phyloP scores from a whole-genome alignment of 306 rosid species.

The Hylodesmum podocarpum region DNA sequence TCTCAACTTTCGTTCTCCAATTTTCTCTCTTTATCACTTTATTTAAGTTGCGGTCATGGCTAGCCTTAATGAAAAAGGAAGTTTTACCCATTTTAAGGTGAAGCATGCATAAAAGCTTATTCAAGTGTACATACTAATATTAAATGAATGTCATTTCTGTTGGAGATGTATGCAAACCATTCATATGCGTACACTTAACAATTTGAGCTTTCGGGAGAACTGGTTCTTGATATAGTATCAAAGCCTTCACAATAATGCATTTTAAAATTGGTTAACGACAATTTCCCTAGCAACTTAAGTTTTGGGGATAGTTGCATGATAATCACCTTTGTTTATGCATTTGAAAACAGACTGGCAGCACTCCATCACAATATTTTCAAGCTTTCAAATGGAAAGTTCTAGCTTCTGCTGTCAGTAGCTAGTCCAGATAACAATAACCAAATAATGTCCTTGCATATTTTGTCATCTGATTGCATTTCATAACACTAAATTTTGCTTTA shows the following conservation, averaged over 20 bases:
- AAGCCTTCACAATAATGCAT: constrained; percentile 9
- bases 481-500: not conserved
- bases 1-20: not conserved
- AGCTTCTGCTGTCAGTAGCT: not conserved
- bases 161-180: not conserved
- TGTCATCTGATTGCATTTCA: not conserved
- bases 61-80: not conserved
- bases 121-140: not conserved
- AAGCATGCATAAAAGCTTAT: not conserved
- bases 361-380: not conserved
- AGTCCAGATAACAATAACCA: not conserved
- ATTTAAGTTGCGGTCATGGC: not conserved
- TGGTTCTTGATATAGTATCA: not conserved
- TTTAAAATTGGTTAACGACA: not conserved
- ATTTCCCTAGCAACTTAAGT: not conserved
- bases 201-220: not conserved
- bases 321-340: not conserved
- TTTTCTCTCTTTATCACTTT: not conserved
- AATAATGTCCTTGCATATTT: not conserved
- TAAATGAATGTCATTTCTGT: not conserved
- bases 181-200: not conserved
- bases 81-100: not conserved
- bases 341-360: not conserved
- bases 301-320: not conserved
- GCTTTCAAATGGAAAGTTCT: not conserved